A percentile compares a stretch with the other conserved stretches of the same genome.
Conservation (phyloP, 495 filamentous ascomycete genomes). For the Gamarada debralockiae region DNA sequence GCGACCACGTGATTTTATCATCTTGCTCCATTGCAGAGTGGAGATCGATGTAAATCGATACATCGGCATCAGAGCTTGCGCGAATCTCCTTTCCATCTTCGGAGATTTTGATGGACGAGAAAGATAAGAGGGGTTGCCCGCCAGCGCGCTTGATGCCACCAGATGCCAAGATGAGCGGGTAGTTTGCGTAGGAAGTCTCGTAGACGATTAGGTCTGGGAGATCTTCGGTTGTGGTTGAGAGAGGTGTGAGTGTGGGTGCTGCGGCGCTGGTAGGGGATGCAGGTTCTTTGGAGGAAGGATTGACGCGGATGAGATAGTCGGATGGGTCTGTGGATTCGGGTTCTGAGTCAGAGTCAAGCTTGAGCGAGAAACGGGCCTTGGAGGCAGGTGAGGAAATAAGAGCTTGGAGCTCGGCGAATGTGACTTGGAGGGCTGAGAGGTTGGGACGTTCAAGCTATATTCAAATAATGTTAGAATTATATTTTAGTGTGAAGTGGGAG, state of each 20-base stretch:
- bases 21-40: slow-evolving; percentile 56
- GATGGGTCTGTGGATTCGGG: slow-evolving; percentile 41
- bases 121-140: slow-evolving; percentile 80
- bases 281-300: slow-evolving; percentile 73
- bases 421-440: slow-evolving; percentile 28
- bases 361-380: slow-evolving; percentile 83
- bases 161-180: slow-evolving; percentile 64
- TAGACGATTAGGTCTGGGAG: slow-evolving; percentile 71
- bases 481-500: background rate
- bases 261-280: slow-evolving; percentile 78
- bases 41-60: slow-evolving; percentile 78
- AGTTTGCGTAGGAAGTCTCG: slow-evolving; percentile 78
- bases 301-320: slow-evolving; percentile 84
- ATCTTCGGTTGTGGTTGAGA: slow-evolving; percentile 57
- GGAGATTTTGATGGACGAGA: slow-evolving; percentile 60
- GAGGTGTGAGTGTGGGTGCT: slow-evolving; percentile 63
- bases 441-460: slow-evolving; percentile 33
- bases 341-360: slow-evolving; percentile 30
- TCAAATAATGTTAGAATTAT: slow-evolving; percentile 7
- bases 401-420: slow-evolving; percentile 33
- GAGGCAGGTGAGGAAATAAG: slow-evolving; percentile 35
- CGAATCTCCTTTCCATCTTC: slow-evolving; percentile 47
- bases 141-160: slow-evolving; percentile 74
- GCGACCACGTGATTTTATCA: slow-evolving; percentile 63
- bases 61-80: slow-evolving; percentile 66